Conservation (phyloP, 2,329 filamentous ascomycete genomes). For the Fusarium sp. region DNA sequence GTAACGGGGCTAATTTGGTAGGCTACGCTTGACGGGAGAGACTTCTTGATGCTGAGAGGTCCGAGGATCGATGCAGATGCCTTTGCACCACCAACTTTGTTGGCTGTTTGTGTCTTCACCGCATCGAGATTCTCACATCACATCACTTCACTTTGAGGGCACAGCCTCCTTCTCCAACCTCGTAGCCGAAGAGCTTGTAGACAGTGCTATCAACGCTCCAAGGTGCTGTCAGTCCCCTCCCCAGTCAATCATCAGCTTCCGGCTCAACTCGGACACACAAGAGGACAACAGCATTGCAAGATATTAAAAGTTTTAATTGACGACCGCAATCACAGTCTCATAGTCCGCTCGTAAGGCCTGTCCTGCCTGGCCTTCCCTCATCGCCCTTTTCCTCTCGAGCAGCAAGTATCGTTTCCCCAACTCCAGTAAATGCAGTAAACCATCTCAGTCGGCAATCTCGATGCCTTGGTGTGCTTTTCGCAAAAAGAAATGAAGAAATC, state of each 20-base stretch:
- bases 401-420: conserved; percentile 17
- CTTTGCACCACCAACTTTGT: conserved; percentile 23
- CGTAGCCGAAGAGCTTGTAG: neutral
- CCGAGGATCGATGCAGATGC: conserved; percentile 3
- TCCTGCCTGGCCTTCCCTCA: conserved; percentile 3
- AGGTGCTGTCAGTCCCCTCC: neutral
- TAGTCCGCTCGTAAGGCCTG: conserved; percentile 13
- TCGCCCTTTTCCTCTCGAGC: conserved; percentile 23
- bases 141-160: conserved; percentile 15
- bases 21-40: conserved; percentile 18
- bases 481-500: neutral
- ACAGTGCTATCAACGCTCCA: neutral
- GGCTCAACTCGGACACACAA: neutral
- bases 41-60: conserved; percentile 33
- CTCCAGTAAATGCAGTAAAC: conserved; percentile 32
- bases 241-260: neutral
- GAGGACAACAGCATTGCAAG: neutral
- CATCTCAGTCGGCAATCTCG: neutral
- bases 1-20: conserved; percentile 41
- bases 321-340: conserved; percentile 11
- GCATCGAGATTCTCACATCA: conserved; percentile 19
- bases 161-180: conserved; percentile 13
- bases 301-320: conserved; percentile 21
- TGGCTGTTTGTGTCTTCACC: conserved; percentile 26
- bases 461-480: conserved; percentile 4